Base-by-base conservation (phyloP, 2,329 filamentous ascomycete species). In the Trichophyton verrucosum region DNA sequence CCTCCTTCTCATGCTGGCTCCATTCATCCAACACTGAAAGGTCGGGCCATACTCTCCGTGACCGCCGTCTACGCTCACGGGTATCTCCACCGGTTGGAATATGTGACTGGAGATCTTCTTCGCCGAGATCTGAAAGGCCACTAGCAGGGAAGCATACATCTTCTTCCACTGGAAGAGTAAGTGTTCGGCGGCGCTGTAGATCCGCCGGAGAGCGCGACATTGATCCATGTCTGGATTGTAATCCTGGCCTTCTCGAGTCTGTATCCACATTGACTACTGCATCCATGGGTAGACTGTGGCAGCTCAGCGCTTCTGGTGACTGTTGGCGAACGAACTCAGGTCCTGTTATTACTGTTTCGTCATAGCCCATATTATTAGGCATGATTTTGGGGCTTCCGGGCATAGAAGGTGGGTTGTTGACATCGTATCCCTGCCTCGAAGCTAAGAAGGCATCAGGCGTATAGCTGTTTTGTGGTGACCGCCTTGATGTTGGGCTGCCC, bases 121-220 rank as follows among this genome's bases (percentile, higher is more conserved):
- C 88, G 30, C 81, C 90, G 56, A 94, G 78, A 67, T 95, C 90
- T 0, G 89, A 94, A 74, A 91, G 80, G 3, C 80, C 85, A 60
- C 88, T 86, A 4, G 85, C 84, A 0, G 91, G 92, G 68, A 96
- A 96, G 76, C 94, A 96, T 0, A 97, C 91, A 74, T 97, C 94
- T 65, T 88, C 88, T 68, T 94, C 85, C 0, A 86, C 88, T 9
- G 86, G 80, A 11, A 86, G 72, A 11, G 81, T 79, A 65, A 85
- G 80, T 3, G 82, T 85, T 61, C 81, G 80, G 42, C 86, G 80
- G 69, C 73, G 78, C 64, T 67, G 75, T 63, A 70, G 71, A 66
- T 62, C 70, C 64, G 68, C 72, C 67, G 76, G 68, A 20, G 73
- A 71, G 44, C 72, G 67, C 13, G 70, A 67, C 11, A 72, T 73